Percentiles rank a stretch among this genome's conserved stretches.
These are phyloP conservation scores for Acorus gramineus DNA, from an alignment of 106 monocot genomes.

Conservation along the genomic window DNA sequence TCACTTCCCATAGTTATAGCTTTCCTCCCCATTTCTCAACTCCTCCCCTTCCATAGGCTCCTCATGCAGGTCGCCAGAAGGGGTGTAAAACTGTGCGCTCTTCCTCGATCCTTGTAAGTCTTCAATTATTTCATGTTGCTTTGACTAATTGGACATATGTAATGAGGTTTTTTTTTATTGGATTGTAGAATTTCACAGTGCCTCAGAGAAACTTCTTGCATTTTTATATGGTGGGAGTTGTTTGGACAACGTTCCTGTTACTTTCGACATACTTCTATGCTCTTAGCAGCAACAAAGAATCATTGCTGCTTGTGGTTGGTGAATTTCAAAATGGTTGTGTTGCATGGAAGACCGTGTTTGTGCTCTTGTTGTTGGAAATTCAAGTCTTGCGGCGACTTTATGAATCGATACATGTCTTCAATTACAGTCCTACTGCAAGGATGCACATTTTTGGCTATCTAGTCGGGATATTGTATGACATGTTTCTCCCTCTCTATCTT, in stretches of 20 bases:
- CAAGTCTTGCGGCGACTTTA: slow-evolving; percentile 63
- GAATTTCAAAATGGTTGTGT: no score
- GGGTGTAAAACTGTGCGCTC: slow-evolving; percentile 14
- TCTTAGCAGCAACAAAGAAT: no score
- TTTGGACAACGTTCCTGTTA: slow-evolving; percentile 16
- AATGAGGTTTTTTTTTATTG: background rate
- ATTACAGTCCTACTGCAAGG: slow-evolving; percentile 50
- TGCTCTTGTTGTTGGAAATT: slow-evolving; percentile 65
- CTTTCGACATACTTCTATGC: slow-evolving; percentile 10
- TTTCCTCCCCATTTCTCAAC: slow-evolving; percentile 3
- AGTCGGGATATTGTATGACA: slow-evolving; percentile 65
- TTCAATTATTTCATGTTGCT: background rate
- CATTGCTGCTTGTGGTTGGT: no score
- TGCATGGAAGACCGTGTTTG: slow-evolving; percentile 63
- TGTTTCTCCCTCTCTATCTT: background rate
- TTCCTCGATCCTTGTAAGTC: slow-evolving; percentile 3
- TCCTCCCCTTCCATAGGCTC: slow-evolving; percentile 1
- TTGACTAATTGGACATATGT: no score
- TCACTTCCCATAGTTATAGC: slow-evolving; percentile 8
- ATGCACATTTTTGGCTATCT: slow-evolving; percentile 73
- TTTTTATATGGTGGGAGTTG: slow-evolving; percentile 11
- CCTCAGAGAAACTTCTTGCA: slow-evolving; percentile 22
- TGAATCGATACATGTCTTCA: slow-evolving; percentile 61
- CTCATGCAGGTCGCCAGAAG: background rate
- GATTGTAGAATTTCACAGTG: slow-evolving; percentile 14